phyloP scores from a whole-genome alignment of 2,329 filamentous ascomycete genomes.

The Penicillium sp. region DNA sequence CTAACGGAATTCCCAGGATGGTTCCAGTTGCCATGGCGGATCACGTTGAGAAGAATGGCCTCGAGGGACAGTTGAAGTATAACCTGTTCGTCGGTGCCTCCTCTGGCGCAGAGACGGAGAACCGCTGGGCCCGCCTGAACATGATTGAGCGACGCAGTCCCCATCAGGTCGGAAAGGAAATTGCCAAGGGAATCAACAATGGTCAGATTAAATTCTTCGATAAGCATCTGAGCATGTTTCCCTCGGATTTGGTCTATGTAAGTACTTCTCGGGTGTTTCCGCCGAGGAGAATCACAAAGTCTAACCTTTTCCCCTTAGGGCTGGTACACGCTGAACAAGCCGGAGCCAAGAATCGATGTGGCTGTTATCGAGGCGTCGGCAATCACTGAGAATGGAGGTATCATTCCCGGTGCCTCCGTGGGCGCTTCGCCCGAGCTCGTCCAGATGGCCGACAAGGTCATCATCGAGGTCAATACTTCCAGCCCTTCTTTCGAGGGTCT shows the following conservation, averaged over 20 bases:
- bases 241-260: slow-evolving; percentile 79
- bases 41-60: slow-evolving; percentile 81
- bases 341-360: slow-evolving; percentile 74
- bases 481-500: slow-evolving; percentile 83
- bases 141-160: slow-evolving; percentile 87
- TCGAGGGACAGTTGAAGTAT: slow-evolving; percentile 84
- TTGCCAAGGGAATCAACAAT: slow-evolving; percentile 86
- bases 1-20: slow-evolving; percentile 56
- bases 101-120: slow-evolving; percentile 85
- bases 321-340: slow-evolving; percentile 79
- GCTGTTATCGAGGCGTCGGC: slow-evolving; percentile 83
- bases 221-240: slow-evolving; percentile 93
- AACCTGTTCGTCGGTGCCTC: slow-evolving; percentile 88
- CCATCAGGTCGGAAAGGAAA: slow-evolving; percentile 88
- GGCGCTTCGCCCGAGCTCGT: slow-evolving; percentile 83
- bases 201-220: slow-evolving; percentile 90
- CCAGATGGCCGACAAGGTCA: slow-evolving; percentile 89
- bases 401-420: slow-evolving; percentile 82
- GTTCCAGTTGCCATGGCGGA: slow-evolving; percentile 82
- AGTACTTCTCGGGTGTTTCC: slow-evolving; percentile 18
- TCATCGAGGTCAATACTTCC: slow-evolving; percentile 89
- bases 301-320: slow-evolving; percentile 49
- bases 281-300: slow-evolving; percentile 4
- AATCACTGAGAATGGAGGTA: slow-evolving; percentile 85
- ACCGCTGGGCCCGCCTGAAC: slow-evolving; percentile 82